Percentiles rank a stretch among this genome's conserved stretches.
These are phyloP conservation scores for Dioszegia hungarica DNA, from an alignment of 768 basidiomycete species.

Conservation along the genomic window DNA sequence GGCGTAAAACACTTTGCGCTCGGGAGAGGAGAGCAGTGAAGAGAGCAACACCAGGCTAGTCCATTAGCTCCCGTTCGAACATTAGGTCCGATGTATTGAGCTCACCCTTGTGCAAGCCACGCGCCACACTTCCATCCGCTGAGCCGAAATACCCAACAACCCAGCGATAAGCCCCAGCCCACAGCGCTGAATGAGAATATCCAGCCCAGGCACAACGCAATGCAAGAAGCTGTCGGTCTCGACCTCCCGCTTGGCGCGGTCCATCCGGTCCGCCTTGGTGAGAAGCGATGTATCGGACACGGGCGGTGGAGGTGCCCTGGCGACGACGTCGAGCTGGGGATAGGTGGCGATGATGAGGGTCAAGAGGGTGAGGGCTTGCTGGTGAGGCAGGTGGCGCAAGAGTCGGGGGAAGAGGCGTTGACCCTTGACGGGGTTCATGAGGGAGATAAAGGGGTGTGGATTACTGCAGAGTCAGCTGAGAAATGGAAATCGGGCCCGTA, in stretches of 20 bases:
- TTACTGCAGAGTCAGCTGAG: constrained; percentile 55
- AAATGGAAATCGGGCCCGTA: background rate
- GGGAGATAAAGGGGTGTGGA: constrained; percentile 93
- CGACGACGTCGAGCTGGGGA: constrained; percentile 85
- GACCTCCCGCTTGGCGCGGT: constrained; percentile 57
- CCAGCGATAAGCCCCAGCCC: constrained; percentile 78
- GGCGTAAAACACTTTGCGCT: constrained; percentile 86
- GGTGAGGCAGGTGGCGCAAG: constrained; percentile 70
- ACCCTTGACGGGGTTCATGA: constrained; percentile 82
- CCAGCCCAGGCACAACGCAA: constrained; percentile 78
- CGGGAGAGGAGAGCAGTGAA: constrained; percentile 85
- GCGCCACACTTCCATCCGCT: constrained; percentile 67
- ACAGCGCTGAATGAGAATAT: constrained; percentile 73
- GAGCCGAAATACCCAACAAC: constrained; percentile 72
- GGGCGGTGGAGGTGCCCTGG: constrained; percentile 66
- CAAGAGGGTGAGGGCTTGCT: constrained; percentile 77
- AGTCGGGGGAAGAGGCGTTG: constrained; percentile 86
- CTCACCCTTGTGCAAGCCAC: constrained; percentile 77
- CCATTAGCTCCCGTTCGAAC: constrained; percentile 5
- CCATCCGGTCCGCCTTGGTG: constrained; percentile 42
- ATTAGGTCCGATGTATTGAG: background rate
- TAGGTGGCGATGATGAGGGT: constrained; percentile 93
- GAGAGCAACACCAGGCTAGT: constrained; percentile 82
- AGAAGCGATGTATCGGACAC: constrained; percentile 52
- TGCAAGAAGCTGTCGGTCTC: constrained; percentile 86